Conservation (phyloP, 495 filamentous ascomycete species). For the Talaromyces borbonicus region DNA sequence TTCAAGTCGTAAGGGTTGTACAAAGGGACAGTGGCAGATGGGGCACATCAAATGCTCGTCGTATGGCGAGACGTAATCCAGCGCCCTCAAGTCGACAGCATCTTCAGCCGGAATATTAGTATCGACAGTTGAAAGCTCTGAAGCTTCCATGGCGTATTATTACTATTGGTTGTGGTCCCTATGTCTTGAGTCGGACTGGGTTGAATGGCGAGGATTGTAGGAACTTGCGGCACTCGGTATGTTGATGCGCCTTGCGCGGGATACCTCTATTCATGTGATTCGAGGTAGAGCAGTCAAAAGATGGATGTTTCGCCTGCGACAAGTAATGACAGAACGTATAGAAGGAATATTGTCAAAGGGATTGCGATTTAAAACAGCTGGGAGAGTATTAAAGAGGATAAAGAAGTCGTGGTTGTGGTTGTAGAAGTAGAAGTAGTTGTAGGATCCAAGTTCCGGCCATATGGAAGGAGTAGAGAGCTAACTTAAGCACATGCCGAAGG, state of each 20-base stretch:
- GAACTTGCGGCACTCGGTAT: neutral
- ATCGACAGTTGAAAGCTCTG: slow-evolving; percentile 16
- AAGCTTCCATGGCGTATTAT: slow-evolving; percentile 7
- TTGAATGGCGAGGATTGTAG: too few species aligned
- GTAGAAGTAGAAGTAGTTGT: neutral
- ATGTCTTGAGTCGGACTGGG: too few species aligned
- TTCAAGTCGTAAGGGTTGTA: slow-evolving; percentile 57
- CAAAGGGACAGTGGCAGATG: slow-evolving; percentile 69
- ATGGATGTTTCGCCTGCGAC: neutral
- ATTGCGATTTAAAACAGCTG: too few species aligned
- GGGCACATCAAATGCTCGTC: slow-evolving; percentile 77
- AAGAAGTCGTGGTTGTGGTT: neutral
- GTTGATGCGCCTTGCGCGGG: neutral
- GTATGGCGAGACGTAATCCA: slow-evolving; percentile 59
- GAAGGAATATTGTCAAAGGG: too few species aligned
- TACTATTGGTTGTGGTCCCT: too few species aligned
- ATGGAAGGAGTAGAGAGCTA: neutral
- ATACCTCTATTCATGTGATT: neutral
- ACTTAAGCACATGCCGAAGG: slow-evolving; percentile 3
- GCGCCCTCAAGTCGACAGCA: slow-evolving; percentile 51
- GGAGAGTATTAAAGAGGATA: too few species aligned
- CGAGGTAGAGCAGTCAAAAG: too few species aligned
- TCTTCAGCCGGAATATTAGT: slow-evolving; percentile 19
- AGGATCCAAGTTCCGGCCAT: slow-evolving; percentile 3
- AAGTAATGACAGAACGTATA: too few species aligned